Conservation (phyloP, 2,329 filamentous ascomycete genomes). For the Thermothelomyces thermophilus region DNA sequence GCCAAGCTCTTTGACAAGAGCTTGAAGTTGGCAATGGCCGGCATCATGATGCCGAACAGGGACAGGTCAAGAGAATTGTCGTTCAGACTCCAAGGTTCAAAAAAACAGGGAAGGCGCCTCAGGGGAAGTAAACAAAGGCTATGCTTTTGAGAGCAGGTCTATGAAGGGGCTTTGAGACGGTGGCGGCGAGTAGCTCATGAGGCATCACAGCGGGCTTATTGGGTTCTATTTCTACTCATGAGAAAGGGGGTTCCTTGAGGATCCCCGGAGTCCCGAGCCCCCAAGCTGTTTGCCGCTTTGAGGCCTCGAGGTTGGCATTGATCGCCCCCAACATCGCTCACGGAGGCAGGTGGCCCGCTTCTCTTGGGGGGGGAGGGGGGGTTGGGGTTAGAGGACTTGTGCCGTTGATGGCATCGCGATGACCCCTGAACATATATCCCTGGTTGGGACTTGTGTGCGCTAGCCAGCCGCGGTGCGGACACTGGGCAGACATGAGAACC, state of each 20-base stretch:
- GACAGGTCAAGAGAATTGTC: not conserved
- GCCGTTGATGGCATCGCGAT: not conserved
- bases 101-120: not conserved
- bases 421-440: too few relatives aligned
- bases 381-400: not conserved
- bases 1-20: not conserved
- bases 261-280: not conserved
- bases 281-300: not conserved
- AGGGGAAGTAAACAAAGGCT: conserved; percentile 4
- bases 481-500: too few relatives aligned
- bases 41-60: not conserved
- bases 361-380: too few relatives aligned
- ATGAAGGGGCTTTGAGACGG: not conserved
- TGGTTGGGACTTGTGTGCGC: too few relatives aligned
- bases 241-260: too few relatives aligned
- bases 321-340: not conserved
- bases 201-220: not conserved
- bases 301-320: not conserved
- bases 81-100: not conserved
- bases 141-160: not conserved
- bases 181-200: not conserved
- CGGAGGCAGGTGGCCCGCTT: conserved; percentile 1
- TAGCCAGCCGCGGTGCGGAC: too few relatives aligned
- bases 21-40: not conserved
- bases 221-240: not conserved